Evolutionary conservation across 1,284 basidiomycete species (phyloP), one percentile per base, ranked within the genome.

Genomic region (Rhodotorula sp.): DNA sequence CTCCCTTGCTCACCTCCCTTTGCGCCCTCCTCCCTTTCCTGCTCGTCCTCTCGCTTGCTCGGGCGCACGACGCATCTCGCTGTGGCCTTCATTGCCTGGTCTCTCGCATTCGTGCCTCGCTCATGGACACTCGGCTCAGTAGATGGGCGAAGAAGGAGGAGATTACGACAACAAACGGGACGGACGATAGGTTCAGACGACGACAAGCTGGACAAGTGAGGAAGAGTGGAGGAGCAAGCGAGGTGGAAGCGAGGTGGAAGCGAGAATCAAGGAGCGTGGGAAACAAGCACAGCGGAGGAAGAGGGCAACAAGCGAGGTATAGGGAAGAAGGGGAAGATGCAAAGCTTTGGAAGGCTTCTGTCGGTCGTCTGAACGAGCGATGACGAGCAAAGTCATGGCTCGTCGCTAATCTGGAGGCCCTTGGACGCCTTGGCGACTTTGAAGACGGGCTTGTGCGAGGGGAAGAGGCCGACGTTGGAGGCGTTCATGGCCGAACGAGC

Each of bases 401-500:
- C 49, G 47, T 27, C 8, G 15, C 29, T 66, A 51, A 59, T 36
- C 46, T 56, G 32, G 59, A 59, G 46, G 5, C 58, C 53, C 53
- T 60, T 39, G 51, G 70, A 55, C 30, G 72, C 72, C 51, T 66
- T 61, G 27, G 65, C 59, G 48, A 74, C 44, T 49, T 71, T 68
- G 65, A 74, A 74, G 20, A 67, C 56, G 34, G 72, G 72, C 59
- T 65, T 62, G 20, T 64, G 59, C 2, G 59, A 56, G 3, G 73
- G 73, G 56, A 72, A 74, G 11, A 74, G 62, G 20, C 73, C 73
- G 39, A 72, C 63, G 49, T 47, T 66, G 13, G 55, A 52, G 2
- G 66, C 71, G 67, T 74, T 74, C 32, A 56, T 34, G 8, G 70
- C 70, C 29, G 67, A 70, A 39, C 73, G 73, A 24, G 71, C 71